Percentiles rank a stretch among this genome's conserved stretches.
Conservation (phyloP, 208 protist genomes). For the Crithidia expoeki region DNA sequence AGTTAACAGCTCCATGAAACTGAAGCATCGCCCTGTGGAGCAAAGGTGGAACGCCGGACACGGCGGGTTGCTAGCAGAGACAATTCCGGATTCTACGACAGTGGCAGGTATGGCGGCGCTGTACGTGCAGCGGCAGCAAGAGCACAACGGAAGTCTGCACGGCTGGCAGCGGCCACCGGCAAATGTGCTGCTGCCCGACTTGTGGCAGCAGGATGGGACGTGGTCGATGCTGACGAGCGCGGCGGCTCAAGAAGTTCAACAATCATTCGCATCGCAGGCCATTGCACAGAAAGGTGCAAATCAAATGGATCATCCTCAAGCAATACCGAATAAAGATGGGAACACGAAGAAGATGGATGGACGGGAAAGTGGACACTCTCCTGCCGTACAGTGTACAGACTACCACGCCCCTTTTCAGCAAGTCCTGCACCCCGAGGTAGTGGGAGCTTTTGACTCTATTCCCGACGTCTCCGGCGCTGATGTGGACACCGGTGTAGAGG, state of each 20-base stretch:
- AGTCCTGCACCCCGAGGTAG: constrained; percentile 28
- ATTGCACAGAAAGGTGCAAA: background rate
- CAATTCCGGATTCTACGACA: background rate
- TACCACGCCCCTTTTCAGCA: constrained; percentile 47
- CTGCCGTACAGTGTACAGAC: constrained; percentile 5
- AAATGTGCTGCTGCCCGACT: constrained; percentile 39
- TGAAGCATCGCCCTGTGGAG: background rate
- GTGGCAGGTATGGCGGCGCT: constrained; percentile 8
- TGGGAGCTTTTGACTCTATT: constrained; percentile 16
- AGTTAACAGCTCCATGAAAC: background rate
- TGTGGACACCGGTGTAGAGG: background rate
- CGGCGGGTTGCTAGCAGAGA: background rate
- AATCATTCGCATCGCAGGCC: constrained; percentile 6
- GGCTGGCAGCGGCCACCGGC: constrained; percentile 37
- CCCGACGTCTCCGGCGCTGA: constrained; percentile 9
- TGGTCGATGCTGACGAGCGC: constrained; percentile 13
- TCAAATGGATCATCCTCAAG: background rate
- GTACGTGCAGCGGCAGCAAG: constrained; percentile 9
- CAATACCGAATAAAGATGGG: background rate
- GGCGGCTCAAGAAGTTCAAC: constrained; percentile 24
- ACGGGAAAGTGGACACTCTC: background rate
- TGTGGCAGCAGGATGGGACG: constrained; percentile 3
- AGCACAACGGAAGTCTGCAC: background rate
- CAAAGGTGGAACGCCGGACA: background rate
- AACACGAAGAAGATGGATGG: background rate